Evolutionary conservation across 1,139 yeast species (phyloP).

Genomic region (Candida mesenterica): DNA sequence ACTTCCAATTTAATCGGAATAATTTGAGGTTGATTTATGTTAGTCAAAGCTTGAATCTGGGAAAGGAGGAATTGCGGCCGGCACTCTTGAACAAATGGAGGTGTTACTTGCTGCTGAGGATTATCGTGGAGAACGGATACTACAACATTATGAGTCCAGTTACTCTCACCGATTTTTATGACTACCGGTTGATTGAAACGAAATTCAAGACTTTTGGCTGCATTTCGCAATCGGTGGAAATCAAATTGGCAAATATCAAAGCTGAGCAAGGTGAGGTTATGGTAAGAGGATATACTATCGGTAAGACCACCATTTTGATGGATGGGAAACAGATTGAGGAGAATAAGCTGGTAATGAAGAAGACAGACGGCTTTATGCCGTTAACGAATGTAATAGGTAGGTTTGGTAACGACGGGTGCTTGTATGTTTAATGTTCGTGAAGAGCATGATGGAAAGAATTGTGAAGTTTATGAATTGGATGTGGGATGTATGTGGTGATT

Average conservation of each 20-base stretch:
- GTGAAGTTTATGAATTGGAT: not conserved
- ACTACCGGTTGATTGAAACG: conserved; percentile 46
- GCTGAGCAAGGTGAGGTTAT: conserved; percentile 48
- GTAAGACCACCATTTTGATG: conserved; percentile 37
- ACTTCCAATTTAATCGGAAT: conserved; percentile 4
- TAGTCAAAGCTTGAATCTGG: conserved; percentile 20
- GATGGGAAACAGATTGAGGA: conserved; percentile 13
- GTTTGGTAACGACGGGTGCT: conserved; percentile 75
- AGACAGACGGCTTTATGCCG: conserved; percentile 63
- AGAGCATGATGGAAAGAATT: conserved; percentile 1
- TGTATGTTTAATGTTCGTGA: conserved; percentile 37
- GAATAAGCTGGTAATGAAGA: conserved; percentile 29
- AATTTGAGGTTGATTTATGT: conserved; percentile 43
- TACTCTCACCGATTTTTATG: conserved; percentile 57
- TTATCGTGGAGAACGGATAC: conserved; percentile 52
- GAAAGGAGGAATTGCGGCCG: conserved; percentile 19
- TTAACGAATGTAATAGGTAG: conserved; percentile 49
- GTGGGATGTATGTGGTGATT: not conserved
- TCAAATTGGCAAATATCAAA: conserved; percentile 39
- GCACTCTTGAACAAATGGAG: conserved; percentile 42
- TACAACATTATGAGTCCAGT: conserved; percentile 57
- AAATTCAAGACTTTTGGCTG: conserved; percentile 38
- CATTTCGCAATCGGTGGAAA: conserved; percentile 49
- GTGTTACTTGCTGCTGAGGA: conserved; percentile 47
- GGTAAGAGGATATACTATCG: conserved; percentile 66